Base-by-base conservation (phyloP, 441 rosid genomes). In the Omphalea diandra region DNA sequence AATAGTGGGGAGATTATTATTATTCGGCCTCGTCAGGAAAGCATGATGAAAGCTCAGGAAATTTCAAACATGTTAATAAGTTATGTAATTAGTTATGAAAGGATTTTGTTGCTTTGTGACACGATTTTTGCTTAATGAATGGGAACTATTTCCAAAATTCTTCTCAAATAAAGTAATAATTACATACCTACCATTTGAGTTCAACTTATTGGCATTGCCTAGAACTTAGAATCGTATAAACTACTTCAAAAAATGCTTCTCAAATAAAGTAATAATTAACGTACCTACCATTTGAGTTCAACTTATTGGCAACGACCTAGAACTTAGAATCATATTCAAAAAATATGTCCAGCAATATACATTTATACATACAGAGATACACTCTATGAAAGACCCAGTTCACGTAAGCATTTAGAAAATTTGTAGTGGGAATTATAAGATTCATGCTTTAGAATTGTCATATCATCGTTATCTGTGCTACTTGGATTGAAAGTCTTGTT, bases 131-230 rank as follows among this genome's bases (percentile, higher is more conserved):
- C 52, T 44, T n/a, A 29, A 67, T 26, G 22, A 8, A 43, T 43
- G 55, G 29, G 53, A 55, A 27, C 4, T 32, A 65, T 54, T 58
- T 27, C 62, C 36, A 56, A 67, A 55, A 12, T 26, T 27, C 53
- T 68, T n/a, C 20, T 41, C 44, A 31, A 44, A 2, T 44, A 12
- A 44, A 14, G 9, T 11, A 0, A 11, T 27, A 15, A 20, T 18
- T 41, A 65, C 41, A 43, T 41, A 54, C 72, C 32, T 38, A 4
- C 53, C 31, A 56, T 68, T 46, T 43, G 41, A 57, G 63, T 68
- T 41, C 33, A 57, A 58, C 29, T 47, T 47, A 36, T 57, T 29
- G 7, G 64, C 65, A 41, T 49, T 44, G 2, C 15, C 56, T 47
- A 31, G n/a, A 46, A 9, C 41, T 41, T 32, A 7, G n/a, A 32